phyloP scores from a whole-genome alignment of 2,329 filamentous ascomycete genomes.

The Fusarium sp. region DNA sequence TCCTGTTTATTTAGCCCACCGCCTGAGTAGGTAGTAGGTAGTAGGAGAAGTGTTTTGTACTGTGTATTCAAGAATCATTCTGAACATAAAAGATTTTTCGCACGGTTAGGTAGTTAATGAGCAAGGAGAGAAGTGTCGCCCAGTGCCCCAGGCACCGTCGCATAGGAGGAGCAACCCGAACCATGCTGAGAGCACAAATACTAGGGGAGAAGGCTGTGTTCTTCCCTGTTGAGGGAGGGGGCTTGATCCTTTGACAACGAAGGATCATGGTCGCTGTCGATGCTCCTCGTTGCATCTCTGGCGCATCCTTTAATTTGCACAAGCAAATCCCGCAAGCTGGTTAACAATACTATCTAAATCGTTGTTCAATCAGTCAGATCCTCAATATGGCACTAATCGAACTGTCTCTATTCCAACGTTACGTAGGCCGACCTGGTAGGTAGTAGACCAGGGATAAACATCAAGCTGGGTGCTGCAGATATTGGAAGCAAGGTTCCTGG shows the following conservation, averaged over 20 bases:
- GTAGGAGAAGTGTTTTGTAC: too few relatives aligned
- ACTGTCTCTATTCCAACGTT: too few relatives aligned
- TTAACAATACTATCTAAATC: too few relatives aligned
- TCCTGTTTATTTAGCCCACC: too few relatives aligned
- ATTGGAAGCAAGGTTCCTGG: too few relatives aligned
- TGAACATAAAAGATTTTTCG: not conserved
- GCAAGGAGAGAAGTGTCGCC: not conserved
- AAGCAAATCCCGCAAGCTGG: not conserved
- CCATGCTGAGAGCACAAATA: not conserved
- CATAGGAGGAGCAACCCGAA: not conserved
- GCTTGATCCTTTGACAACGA: slow-evolving; percentile 13
- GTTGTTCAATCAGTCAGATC: not conserved
- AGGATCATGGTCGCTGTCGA: slow-evolving; percentile 18
- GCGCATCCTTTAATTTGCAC: slow-evolving; percentile 25
- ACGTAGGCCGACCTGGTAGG: too few relatives aligned
- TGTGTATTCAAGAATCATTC: not conserved
- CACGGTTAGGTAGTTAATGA: not conserved
- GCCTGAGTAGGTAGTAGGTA: too few relatives aligned
- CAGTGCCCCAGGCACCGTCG: not conserved
- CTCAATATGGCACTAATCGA: not conserved
- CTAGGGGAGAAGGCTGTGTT: slow-evolving; percentile 19
- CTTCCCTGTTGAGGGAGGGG: not conserved
- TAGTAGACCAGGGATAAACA: too few relatives aligned
- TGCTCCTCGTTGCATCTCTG: not conserved
- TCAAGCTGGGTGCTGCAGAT: too few relatives aligned